These are phyloP conservation scores for Protomyces macrosporus DNA, from an alignment of 1,139 yeast genomes.

Conservation along the genomic window DNA sequence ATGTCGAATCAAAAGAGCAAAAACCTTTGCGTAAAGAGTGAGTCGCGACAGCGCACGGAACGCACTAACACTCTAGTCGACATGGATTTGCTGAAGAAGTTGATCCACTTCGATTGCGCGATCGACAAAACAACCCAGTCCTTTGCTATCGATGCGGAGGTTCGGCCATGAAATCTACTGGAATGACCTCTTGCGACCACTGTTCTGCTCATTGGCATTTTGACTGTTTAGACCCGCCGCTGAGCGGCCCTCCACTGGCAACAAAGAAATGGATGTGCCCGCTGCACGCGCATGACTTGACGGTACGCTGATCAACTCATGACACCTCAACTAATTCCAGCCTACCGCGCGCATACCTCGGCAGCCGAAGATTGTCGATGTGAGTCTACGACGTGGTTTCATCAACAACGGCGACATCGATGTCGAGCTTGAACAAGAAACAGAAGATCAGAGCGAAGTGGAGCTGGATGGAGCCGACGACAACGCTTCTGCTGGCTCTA, in stretches of 20 bases:
- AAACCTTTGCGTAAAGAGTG: conserved; percentile 37
- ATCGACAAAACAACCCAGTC: conserved; percentile 58
- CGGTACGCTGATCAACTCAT: conserved; percentile 38
- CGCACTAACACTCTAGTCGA: conserved; percentile 39
- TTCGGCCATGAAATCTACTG: conserved; percentile 56
- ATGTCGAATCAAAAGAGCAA: conserved; percentile 57
- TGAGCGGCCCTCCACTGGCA: conserved; percentile 66
- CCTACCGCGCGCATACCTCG: conserved; percentile 40
- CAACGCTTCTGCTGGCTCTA: conserved; percentile 36
- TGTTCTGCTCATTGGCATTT: conserved; percentile 88
- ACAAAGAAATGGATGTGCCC: conserved; percentile 94
- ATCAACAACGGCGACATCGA: conserved; percentile 67
- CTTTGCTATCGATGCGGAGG: conserved; percentile 72
- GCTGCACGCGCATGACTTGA: conserved; percentile 62
- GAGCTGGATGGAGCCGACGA: conserved; percentile 16
- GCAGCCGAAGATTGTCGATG: conserved; percentile 52
- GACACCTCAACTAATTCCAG: not conserved
- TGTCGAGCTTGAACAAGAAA: conserved; percentile 40
- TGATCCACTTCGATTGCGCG: conserved; percentile 62
- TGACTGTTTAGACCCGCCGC: conserved; percentile 77
- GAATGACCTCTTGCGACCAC: conserved; percentile 72
- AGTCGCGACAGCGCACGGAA: conserved; percentile 14
- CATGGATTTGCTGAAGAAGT: conserved; percentile 44
- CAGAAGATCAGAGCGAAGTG: conserved; percentile 33
- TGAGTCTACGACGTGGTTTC: conserved; percentile 56